Base-by-base conservation (phyloP, 2,329 filamentous ascomycete genomes). In the Phialemonium atrogriseum region DNA sequence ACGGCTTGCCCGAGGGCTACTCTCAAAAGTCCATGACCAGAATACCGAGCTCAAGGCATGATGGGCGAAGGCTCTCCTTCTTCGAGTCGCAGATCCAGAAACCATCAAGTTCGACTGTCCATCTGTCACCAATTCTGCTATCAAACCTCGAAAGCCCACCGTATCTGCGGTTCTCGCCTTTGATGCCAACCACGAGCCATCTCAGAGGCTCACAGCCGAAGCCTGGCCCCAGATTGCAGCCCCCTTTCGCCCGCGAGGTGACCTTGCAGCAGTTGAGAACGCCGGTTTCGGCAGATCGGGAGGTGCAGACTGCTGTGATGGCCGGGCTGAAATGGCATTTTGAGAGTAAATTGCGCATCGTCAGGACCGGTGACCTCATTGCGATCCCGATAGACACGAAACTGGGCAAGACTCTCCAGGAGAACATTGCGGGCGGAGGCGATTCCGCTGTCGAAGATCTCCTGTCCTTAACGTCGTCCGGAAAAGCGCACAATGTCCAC, bases 281-380 rank as follows among this genome's bases (percentile, higher is more conserved):
- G 0, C 91, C 91, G 0, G 66, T 91, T 7, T 89, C 88, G 1
- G 88, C 84, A 4, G 89, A 96, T 48, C 73, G 85, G 27, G 73
- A 82, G 2, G 72, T 94, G 8, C 88, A 96, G 50, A 84, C 85
- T 6, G 84, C 84, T 5, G 71, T 96, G 5, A 80, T 96, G 44
- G 80, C 84, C 12, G 87, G 85, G 0, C 58, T 98, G 24, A 95
- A 95, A 53, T 77, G 77, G 23, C 81, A 95, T 51, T 95, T 98
- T 53, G 83, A 93, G 42, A 75, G 76, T 34, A 85, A 83, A 46
- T 74, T 82, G 35, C 77, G 91, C 4, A 72, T 96, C 10, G 74
- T 96, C 23, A 87, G 87, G 49, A 79, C 76, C 24, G 89, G 88
- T 3, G 91, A 98, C 56, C 61, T 95, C 10, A 79, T 98, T 33